Conservation (phyloP, 164 flowering plant genomes). For the Vitis rotundifolia region DNA sequence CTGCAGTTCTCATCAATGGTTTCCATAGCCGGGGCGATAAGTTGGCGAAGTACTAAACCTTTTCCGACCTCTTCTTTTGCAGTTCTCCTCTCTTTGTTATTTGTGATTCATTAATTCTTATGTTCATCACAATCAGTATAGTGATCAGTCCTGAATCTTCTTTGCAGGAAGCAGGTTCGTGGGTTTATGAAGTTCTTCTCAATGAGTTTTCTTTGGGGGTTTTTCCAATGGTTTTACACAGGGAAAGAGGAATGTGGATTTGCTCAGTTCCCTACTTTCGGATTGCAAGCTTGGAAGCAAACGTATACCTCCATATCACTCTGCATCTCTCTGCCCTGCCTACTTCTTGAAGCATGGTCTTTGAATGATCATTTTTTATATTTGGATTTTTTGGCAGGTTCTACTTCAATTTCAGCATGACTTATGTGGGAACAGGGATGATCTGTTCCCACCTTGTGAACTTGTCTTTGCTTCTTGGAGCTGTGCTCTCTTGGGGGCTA, state of each 20-base stretch:
- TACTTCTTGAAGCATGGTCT: background rate
- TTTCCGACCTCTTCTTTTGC: background rate
- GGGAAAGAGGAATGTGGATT: conserved; percentile 56
- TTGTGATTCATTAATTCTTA: no score
- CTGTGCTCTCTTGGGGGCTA: conserved; percentile 58
- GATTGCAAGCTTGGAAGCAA: conserved; percentile 53
- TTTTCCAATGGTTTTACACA: conserved; percentile 66
- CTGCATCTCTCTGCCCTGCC: background rate
- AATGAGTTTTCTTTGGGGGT: conserved; percentile 59
- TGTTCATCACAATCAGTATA: no score
- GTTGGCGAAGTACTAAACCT: conserved; percentile 51
- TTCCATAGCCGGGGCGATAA: conserved; percentile 72
- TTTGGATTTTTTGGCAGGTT: conserved; percentile 37
- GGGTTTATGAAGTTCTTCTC: conserved; percentile 57
- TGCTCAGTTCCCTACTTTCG: conserved; percentile 64
- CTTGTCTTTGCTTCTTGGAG: conserved; percentile 60
- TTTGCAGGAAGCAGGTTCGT: conserved; percentile 63
- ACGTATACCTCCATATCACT: conserved; percentile 29
- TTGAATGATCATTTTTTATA: background rate
- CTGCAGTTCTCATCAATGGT: conserved; percentile 90
- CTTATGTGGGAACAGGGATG: conserved; percentile 69
- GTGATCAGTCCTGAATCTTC: no score
- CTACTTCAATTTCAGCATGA: conserved; percentile 61
- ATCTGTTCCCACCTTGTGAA: conserved; percentile 64
- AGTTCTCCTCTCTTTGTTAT: background rate